Evolutionary conservation across 495 filamentous ascomycete genomes (phyloP), one percentile per base, ranked within the genome.

Genomic region (Penicillium soppii): DNA sequence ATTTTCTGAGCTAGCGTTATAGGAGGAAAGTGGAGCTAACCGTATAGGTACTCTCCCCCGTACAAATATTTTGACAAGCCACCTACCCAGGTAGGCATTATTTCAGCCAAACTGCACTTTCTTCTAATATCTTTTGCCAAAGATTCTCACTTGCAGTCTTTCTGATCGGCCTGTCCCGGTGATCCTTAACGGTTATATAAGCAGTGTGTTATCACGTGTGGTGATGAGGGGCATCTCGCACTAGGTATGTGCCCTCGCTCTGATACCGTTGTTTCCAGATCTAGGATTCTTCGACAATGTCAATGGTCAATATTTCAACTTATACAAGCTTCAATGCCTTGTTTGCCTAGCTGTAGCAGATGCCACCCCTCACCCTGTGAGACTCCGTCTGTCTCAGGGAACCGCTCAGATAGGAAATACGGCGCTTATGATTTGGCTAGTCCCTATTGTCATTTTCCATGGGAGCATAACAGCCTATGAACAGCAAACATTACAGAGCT

Each of bases 361-460:
- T 40, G 20, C 22, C 53, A 55, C 50, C 7, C 8, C 50, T 49
- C 37, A 16, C 25, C 29, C 53, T 43, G 52, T 58, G 59, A 59
- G 55, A 59, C 59, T 54, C 48, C 27, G 37, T 33, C 33, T 43
- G 62, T 63, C 57, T 63, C 56, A 66, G 62, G 57, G 59, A 66
- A 62, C 58, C 63, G 63, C 63, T 66, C 53, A 57, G 44, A 51
- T 53, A 57, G 47, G 15, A 58, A 49, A 9, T 50, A 57, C 40
- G 67, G 71, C 71, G 71, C 71, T 71, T 71, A 72, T 52, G 48
- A 57, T 52, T 62, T 66, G 63, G 57, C 66, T 60, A 69, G 68
- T 57, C 55, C 47, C 48, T 53, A 58, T 62, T 49, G 46, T 54
- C 47, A 59, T 62, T 57, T 57, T 58, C 49, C 68, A 67, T 67